Conservation (phyloP, 2,329 filamentous ascomycete genomes). For the Colletotrichum orchidophilum region DNA sequence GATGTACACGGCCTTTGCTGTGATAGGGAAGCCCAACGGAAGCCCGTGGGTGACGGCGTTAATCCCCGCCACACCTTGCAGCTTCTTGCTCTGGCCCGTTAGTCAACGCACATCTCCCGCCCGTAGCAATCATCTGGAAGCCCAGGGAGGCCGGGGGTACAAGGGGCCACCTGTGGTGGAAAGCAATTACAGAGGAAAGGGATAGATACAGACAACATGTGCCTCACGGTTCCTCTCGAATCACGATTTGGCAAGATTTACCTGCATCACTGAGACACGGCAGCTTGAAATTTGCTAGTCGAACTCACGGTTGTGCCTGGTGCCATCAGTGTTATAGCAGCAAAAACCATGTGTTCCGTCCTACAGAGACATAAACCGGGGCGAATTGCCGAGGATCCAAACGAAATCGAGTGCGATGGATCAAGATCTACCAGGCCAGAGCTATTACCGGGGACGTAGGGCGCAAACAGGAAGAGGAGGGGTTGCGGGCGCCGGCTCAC, state of each 20-base stretch:
- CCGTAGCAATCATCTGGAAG: not conserved
- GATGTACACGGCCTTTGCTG: slow-evolving; percentile 4
- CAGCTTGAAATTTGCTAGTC: slow-evolving; percentile 1
- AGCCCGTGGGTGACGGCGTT: slow-evolving; percentile 24
- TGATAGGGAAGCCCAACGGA: slow-evolving; percentile 11
- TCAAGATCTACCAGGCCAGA: slow-evolving; percentile 7
- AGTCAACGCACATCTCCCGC: slow-evolving; percentile 18
- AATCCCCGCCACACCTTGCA: slow-evolving; percentile 25
- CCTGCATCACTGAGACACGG: slow-evolving; percentile 24
- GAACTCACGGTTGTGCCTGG: not conserved
- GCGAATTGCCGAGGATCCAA: not conserved
- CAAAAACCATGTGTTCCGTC: not conserved
- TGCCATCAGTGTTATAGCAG: not conserved
- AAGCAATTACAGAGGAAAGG: slow-evolving; percentile 27
- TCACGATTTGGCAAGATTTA: slow-evolving; percentile 10
- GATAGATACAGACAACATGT: not conserved
- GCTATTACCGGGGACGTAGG: slow-evolving; percentile 1
- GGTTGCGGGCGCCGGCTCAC: slow-evolving; percentile 1
- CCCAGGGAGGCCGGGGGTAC: not conserved
- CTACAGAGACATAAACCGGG: not conserved
- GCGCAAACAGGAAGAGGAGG: not conserved
- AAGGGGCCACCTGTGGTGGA: not conserved
- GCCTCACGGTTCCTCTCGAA: not conserved
- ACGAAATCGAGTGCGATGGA: not conserved
- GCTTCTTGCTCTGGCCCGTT: slow-evolving; percentile 4